phyloP scores from a whole-genome alignment of 345 rosid species.

The Pelargonium nanum region DNA sequence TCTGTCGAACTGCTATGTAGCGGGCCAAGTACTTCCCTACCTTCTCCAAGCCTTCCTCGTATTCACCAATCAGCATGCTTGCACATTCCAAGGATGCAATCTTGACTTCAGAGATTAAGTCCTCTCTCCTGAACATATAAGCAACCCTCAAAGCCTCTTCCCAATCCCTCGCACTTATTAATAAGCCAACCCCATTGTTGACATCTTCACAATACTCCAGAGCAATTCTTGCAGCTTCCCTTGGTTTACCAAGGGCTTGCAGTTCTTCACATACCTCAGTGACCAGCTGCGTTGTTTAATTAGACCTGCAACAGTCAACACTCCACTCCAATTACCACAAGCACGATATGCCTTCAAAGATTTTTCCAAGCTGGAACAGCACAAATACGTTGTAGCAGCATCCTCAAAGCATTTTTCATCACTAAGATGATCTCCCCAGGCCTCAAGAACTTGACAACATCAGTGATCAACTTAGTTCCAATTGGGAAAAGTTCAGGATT shows the following conservation, averaged over 20 bases:
- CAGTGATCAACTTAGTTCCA: constrained; percentile 62
- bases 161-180: constrained; percentile 84
- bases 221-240: constrained; percentile 90
- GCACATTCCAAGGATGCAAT: constrained; percentile 72
- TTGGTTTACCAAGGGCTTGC: constrained; percentile 86
- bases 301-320: constrained; percentile 75
- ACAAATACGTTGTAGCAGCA: constrained; percentile 74
- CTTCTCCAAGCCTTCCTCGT: constrained; percentile 71
- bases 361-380: constrained; percentile 62
- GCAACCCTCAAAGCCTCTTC: constrained; percentile 87
- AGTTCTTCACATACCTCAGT: constrained; percentile 85
- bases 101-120: constrained; percentile 50
- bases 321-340: constrained; percentile 86
- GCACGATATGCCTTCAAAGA: constrained; percentile 83
- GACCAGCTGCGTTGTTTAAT: constrained; percentile 65
- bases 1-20: constrained; percentile 89
- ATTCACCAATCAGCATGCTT: constrained; percentile 46
- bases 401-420: constrained; percentile 74
- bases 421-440: constrained; percentile 85
- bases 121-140: constrained; percentile 55
- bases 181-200: constrained; percentile 49
- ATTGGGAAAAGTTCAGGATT: constrained; percentile 73
- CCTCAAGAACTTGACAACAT: constrained; percentile 58
- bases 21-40: constrained; percentile 88
- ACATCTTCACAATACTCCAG: constrained; percentile 74